These are phyloP conservation scores for Pythium apleroticum DNA, from an alignment of 352 stramenopile species.

Conservation along the genomic window DNA sequence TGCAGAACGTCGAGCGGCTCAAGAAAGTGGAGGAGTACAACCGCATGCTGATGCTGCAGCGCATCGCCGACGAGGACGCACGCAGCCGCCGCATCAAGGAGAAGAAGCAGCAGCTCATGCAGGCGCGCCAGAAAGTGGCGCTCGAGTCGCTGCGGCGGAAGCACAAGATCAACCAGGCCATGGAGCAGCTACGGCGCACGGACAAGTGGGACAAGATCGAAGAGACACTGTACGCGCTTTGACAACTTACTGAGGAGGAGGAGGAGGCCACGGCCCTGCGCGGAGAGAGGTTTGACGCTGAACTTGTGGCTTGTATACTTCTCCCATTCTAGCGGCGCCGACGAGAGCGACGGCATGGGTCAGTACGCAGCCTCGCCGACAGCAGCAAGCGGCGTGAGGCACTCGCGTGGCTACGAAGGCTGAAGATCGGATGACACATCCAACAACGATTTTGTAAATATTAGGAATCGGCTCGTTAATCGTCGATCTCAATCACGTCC, in stretches of 20 bases:
- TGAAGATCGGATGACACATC: background rate
- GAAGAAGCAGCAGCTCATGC: constrained; percentile 55
- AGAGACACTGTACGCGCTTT: constrained; percentile 65
- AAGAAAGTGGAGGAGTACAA: constrained; percentile 74
- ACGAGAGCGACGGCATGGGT: constrained; percentile 6
- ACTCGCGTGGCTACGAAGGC: background rate
- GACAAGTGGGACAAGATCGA: constrained; percentile 84
- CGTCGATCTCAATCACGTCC: constrained; percentile 23
- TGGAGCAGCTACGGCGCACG: constrained; percentile 60
- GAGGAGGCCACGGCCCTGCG: background rate
- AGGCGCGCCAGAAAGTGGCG: constrained; percentile 60
- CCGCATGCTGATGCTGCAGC: constrained; percentile 50
- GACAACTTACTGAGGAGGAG: constrained; percentile 20
- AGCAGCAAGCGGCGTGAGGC: constrained; percentile 1
- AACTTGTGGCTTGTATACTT: constrained; percentile 7
- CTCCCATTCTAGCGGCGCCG: constrained; percentile 13
- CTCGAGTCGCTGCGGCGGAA: constrained; percentile 67
- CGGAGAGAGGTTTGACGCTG: constrained; percentile 6
- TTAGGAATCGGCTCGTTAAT: constrained; percentile 6
- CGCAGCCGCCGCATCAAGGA: constrained; percentile 60
- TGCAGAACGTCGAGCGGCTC: constrained; percentile 71
- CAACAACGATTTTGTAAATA: constrained; percentile 21
- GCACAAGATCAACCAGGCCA: constrained; percentile 60
- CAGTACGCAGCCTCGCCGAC: constrained; percentile 6
- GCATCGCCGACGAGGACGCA: constrained; percentile 61